Conservation (phyloP, 225 moss, liverwort and hornwort genomes). For the Sphagnum tenellum region DNA sequence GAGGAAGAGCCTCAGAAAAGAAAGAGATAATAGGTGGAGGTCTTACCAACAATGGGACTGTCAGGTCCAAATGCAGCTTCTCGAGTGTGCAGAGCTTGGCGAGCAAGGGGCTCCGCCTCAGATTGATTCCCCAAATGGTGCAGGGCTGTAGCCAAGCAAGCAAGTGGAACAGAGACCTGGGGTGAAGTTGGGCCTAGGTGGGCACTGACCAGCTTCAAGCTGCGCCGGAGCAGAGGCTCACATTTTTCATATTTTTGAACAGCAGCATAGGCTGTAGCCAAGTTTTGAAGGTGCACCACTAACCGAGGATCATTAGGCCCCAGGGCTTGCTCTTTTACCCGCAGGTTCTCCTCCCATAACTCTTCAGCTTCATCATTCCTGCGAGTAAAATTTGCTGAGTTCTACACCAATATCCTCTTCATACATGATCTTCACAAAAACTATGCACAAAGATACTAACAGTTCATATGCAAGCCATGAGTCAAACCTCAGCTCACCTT, state of each 20-base stretch:
- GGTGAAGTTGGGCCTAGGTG: slow-evolving; percentile 71
- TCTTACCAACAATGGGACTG: slow-evolving; percentile 60
- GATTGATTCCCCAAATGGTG: slow-evolving; percentile 62
- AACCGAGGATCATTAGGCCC: slow-evolving; percentile 57
- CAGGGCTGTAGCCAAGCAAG: slow-evolving; percentile 70
- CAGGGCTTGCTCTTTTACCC: slow-evolving; percentile 45
- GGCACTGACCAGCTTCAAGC: slow-evolving; percentile 52
- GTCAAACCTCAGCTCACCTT: slow-evolving; percentile 19
- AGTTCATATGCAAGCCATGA: too few species aligned
- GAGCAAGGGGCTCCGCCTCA: slow-evolving; percentile 79
- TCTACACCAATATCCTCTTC: too few species aligned
- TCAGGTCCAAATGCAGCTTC: slow-evolving; percentile 64
- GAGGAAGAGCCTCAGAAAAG: too few species aligned
- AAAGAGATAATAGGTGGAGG: too few species aligned
- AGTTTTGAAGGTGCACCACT: slow-evolving; percentile 72
- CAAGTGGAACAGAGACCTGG: slow-evolving; percentile 61
- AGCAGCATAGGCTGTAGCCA: slow-evolving; percentile 69
- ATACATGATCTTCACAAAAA: too few species aligned
- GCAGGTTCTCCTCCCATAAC: slow-evolving; percentile 68
- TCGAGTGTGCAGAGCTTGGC: slow-evolving; percentile 70
- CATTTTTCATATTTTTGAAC: slow-evolving; percentile 67
- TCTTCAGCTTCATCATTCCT: slow-evolving; percentile 75
- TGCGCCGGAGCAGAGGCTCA: slow-evolving; percentile 62
- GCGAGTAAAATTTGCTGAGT: not conserved
- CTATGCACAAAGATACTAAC: too few species aligned